Evolutionary conservation across 345 rosid genomes (phyloP), one percentile per base, ranked within the genome.

Genomic region (Linum lewisii): DNA sequence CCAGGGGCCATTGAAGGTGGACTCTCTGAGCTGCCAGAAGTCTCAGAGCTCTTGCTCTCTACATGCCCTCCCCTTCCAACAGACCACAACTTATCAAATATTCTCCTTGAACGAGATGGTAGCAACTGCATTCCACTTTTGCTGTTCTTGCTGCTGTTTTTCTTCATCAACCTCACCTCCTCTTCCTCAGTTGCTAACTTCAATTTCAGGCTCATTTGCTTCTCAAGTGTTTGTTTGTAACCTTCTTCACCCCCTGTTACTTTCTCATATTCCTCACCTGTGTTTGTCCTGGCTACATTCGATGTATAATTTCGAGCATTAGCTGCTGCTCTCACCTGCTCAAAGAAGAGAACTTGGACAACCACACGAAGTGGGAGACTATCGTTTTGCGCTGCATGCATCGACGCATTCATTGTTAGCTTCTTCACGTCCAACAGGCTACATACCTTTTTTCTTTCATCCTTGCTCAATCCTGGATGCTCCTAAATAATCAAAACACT

Each of bases 351-450:
- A 60, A 91, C 95, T 77, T 91, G 98, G 53, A 91, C 96, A 0
- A 91, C 88, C 21, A 88, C 84, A 3, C 98, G 79, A 7, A 91
- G 80, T 0, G 98, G 98, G n/a, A 91, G 92, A 7, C 75, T 68
- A n/a, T 88, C 96, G 15, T 88, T 91, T 76, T 86, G 98, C 0
- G 96, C 96, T 16, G 96, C 96, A 52, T 86, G 95, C 75, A 78
- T 78, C 0, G 95, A 88, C 19, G 93, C 88, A 29, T 81, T 86
- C 36, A 32, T 69, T 2, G 98, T 82, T 15, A 91, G 82, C 66
- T 83, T 91, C 74, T 84, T 80, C 20, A 88, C 90, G 58, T 91
- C 87, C 92, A 91, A 82, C 67, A 88, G 59, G 42, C 83, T 79
- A 32, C 96, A 82, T 13, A 91, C 57, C 65, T 79, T 79, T 81